A percentile compares a stretch with the other conserved stretches of the same genome.
Conservation (phyloP, 2,329 filamentous ascomycete genomes). For the Cladorrhinum sp. region DNA sequence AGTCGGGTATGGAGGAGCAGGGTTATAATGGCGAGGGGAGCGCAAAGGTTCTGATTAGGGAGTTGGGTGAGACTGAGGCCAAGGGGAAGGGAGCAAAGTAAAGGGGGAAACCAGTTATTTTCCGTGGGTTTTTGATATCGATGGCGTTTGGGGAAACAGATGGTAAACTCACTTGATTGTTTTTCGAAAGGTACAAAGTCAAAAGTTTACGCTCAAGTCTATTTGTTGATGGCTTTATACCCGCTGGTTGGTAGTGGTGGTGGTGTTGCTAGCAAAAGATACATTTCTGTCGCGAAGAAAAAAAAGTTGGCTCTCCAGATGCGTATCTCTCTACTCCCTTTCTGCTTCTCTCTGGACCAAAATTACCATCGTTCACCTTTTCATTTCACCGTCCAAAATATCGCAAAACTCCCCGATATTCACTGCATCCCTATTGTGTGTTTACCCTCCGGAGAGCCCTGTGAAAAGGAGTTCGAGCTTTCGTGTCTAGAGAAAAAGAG, state of each 20-base stretch:
- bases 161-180: too few species aligned
- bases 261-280: background rate
- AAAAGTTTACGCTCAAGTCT: background rate
- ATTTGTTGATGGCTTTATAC: background rate
- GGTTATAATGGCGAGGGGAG: conserved; percentile 64
- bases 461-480: background rate
- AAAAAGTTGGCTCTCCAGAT: background rate
- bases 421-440: background rate
- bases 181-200: background rate
- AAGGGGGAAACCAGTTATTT: too few species aligned
- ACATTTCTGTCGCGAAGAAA: background rate
- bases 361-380: background rate
- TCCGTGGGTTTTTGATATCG: too few species aligned
- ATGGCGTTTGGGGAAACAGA: background rate
- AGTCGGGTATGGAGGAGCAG: conserved; percentile 74
- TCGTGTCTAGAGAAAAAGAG: background rate
- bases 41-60: conserved; percentile 75
- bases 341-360: background rate
- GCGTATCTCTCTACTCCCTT: background rate
- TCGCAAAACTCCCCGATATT: too few species aligned
- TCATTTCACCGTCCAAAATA: background rate
- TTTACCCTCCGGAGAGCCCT: background rate
- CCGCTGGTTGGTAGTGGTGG: background rate
- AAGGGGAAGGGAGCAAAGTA: conserved; percentile 77
- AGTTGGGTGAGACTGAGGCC: conserved; percentile 83